Evolutionary conservation across 208 protist genomes (phyloP).

Genomic region (Entamoeba histolytica): DNA sequence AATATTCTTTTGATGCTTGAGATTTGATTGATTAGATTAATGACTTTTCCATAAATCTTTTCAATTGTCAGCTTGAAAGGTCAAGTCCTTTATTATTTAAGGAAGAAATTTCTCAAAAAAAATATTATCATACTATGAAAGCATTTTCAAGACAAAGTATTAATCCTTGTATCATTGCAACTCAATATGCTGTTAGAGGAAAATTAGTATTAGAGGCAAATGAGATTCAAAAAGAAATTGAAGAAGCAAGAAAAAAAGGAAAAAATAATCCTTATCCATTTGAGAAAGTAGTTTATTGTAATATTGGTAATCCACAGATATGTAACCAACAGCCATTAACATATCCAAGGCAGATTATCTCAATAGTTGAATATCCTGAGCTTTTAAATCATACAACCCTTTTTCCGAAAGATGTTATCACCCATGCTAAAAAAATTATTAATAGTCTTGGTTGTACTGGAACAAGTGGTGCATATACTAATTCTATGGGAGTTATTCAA

Average conservation of each 20-base stretch:
- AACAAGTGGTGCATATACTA: constrained; percentile 22
- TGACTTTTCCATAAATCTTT: too few relatives aligned
- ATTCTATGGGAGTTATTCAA: constrained; percentile 47
- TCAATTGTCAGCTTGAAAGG: too few relatives aligned
- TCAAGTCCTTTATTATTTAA: too few relatives aligned
- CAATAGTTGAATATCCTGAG: constrained; percentile 41
- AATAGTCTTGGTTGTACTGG: constrained; percentile 42
- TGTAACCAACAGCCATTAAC: constrained; percentile 76
- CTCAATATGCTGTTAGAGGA: constrained; percentile 59
- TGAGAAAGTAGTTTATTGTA: constrained; percentile 75
- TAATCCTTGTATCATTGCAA: constrained; percentile 5
- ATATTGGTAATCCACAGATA: constrained; percentile 93
- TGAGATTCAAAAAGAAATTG: constrained; percentile 28
- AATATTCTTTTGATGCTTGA: too few relatives aligned
- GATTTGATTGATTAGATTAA: too few relatives aligned
- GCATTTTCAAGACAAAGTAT: not conserved
- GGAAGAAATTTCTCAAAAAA: too few relatives aligned
- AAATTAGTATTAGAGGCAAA: constrained; percentile 38
- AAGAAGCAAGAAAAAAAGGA: not conserved
- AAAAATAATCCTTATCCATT: constrained; percentile 36
- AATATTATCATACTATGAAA: too few relatives aligned
- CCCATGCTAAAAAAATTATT: constrained; percentile 43
- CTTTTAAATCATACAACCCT: constrained; percentile 35
- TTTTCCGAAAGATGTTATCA: constrained; percentile 60
- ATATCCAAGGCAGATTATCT: constrained; percentile 60